phyloP scores from a whole-genome alignment of 257 asterid genomes.

The Catharanthus roseus region DNA sequence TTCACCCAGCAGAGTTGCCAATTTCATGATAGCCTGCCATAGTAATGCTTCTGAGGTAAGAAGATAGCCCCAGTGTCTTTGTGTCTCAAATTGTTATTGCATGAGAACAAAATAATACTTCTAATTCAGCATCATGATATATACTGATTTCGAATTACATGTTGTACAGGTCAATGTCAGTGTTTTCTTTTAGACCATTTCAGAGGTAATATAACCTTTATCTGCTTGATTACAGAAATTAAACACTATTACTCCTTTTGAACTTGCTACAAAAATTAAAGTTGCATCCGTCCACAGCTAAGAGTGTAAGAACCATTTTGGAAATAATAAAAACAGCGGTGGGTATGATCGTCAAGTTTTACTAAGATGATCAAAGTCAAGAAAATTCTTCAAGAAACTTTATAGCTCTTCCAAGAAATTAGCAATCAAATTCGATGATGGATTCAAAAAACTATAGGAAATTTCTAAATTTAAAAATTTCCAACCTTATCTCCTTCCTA shows the following conservation, averaged over 20 bases:
- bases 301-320: neutral
- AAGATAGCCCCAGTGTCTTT: neutral
- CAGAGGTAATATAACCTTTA: neutral
- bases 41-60: constrained; percentile 5
- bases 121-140: neutral
- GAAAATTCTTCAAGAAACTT: neutral
- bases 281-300: neutral
- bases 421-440: neutral
- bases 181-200: neutral
- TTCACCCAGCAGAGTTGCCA: constrained; percentile 42
- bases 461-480: neutral
- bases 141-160: neutral
- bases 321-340: neutral
- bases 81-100: neutral
- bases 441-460: neutral
- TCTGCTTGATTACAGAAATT: neutral
- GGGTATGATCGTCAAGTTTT: neutral
- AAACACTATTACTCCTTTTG: neutral
- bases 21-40: constrained; percentile 66
- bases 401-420: neutral
- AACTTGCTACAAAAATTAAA: neutral
- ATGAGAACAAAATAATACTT: neutral
- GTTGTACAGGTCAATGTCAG: neutral
- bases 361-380: neutral
- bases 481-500: neutral